phyloP scores from a whole-genome alignment of 139 green algal species.

The Chlamydomonas schloesseri region DNA sequence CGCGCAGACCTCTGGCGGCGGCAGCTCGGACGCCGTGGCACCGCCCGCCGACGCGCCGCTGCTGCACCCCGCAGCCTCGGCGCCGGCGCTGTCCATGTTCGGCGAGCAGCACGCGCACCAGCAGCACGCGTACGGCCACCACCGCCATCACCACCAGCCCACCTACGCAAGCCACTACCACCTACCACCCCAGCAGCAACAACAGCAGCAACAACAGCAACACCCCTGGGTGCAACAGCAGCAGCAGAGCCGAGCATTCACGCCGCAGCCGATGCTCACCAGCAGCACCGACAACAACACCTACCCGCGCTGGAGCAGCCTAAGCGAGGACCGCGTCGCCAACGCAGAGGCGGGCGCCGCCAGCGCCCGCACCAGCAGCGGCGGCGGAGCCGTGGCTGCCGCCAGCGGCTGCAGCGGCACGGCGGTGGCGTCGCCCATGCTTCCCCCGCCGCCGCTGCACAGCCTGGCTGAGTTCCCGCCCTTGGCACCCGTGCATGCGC shows the following conservation, averaged over 20 bases:
- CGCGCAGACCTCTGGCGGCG: conserved; percentile 8
- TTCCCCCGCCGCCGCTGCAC: too few relatives aligned
- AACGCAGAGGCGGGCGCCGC: neutral
- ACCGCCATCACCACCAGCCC: too few relatives aligned
- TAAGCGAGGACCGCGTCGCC: neutral
- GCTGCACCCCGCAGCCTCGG: conserved; percentile 33
- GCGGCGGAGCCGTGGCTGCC: neutral
- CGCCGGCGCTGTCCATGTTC: conserved; percentile 18
- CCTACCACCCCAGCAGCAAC: too few relatives aligned
- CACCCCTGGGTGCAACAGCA: neutral
- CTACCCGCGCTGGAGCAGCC: conserved; percentile 12
- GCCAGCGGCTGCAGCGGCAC: too few relatives aligned
- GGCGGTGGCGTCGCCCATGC: neutral
- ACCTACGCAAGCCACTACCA: too few relatives aligned
- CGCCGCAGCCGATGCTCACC: too few relatives aligned
- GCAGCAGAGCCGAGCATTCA: conserved; percentile 1
- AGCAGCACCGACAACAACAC: neutral
- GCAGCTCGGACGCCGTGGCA: neutral
- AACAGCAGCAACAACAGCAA: too few relatives aligned
- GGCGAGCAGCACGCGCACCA: too few relatives aligned
- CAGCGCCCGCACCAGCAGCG: conserved; percentile 30
- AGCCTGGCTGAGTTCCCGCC: too few relatives aligned
- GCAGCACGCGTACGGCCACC: too few relatives aligned
- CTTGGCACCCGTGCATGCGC: too few relatives aligned
- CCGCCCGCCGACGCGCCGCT: neutral